phyloP scores from a whole-genome alignment of 768 basidiomycete species.

The Termitomyces sp. region DNA sequence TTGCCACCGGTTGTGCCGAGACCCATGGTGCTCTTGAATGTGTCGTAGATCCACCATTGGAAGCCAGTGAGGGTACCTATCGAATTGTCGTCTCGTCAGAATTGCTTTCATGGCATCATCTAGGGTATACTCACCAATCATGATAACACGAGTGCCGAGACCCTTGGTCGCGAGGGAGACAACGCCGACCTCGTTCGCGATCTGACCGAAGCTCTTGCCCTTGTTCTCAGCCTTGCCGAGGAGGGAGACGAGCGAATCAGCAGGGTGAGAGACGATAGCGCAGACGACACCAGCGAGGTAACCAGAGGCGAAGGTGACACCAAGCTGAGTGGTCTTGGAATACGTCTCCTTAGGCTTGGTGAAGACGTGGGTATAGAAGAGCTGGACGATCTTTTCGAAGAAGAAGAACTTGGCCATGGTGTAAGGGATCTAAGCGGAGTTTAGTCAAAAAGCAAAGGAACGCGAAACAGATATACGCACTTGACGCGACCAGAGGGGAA shows the following conservation, averaged over 20 bases:
- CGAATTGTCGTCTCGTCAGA: neutral
- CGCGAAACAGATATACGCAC: conserved; percentile 28
- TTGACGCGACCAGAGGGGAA: conserved; percentile 87
- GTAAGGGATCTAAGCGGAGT: conserved; percentile 74
- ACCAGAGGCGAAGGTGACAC: conserved; percentile 86
- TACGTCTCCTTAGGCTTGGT: conserved; percentile 74
- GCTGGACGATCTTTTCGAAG: conserved; percentile 83
- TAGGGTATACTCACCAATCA: conserved; percentile 58
- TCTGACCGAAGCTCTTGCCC: conserved; percentile 72
- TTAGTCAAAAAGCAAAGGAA: neutral
- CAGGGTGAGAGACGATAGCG: conserved; percentile 94
- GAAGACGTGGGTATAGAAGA: conserved; percentile 89
- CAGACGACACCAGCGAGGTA: conserved; percentile 95
- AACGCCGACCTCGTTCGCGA: conserved; percentile 69
- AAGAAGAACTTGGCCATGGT: conserved; percentile 99
- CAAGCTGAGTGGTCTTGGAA: conserved; percentile 80
- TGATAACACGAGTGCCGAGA: conserved; percentile 81
- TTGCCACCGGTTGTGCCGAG: conserved; percentile 88
- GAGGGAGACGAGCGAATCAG: conserved; percentile 89
- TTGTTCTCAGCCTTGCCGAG: conserved; percentile 89
- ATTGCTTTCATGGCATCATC: neutral
- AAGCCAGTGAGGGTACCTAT: conserved; percentile 58
- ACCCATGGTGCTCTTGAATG: conserved; percentile 81
- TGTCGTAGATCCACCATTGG: conserved; percentile 95
- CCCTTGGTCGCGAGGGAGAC: conserved; percentile 73